Evolutionary conservation across 2,329 filamentous ascomycete genomes (phyloP), one percentile per base, ranked within the genome.

Genomic region (Incumbomyces delicatus): DNA sequence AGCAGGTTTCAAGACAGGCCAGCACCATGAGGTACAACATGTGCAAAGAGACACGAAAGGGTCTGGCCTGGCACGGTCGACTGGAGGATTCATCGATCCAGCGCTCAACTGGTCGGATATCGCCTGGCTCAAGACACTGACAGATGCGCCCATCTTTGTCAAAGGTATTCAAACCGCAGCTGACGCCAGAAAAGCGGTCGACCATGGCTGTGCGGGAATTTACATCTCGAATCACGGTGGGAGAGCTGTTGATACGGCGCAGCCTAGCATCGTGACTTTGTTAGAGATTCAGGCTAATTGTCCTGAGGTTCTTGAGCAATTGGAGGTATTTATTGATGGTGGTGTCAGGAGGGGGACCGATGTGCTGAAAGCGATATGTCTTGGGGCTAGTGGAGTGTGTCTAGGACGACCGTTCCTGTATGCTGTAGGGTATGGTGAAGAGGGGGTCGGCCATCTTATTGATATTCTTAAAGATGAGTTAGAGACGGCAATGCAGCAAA

Each of bases 401-500:
- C 67, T 77, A 44, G 75, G 74, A 0, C 60, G 74, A 12, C 73
- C 72, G 12, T 72, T 72, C 50, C 57, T 77, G 6, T 77, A 74
- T 51, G 69, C 71, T 1, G 59, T 74, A 16, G 69, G 70, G 7
- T 76, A 77, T 50, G 74, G 74, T 5, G 71, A 75, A 53, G 71
- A 71, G 44, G 74, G 74, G 1, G 70, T 74, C 16, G 70, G 74
- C 52, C 71, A 75, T 60, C 62, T 74, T 13, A 43, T 55, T 10
- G 41, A 50, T 17, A 47, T 75, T 14, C 52, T 78, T 13, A 68
- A 68, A 44, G 80, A 83, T 50, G 80, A 85, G 59, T 61, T 84
- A 3, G 74, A 80, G 53, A 81, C 76, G 1, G 78, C 78, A 1
- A 84, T 84, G 80, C 72, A 75, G 20, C 70, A 83, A 60, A 75